Percentiles rank a stretch among this genome's conserved stretches.
These are phyloP conservation scores for Eleusine indica DNA, from an alignment of 176 grass and related monocot species.

Conservation along the genomic window DNA sequence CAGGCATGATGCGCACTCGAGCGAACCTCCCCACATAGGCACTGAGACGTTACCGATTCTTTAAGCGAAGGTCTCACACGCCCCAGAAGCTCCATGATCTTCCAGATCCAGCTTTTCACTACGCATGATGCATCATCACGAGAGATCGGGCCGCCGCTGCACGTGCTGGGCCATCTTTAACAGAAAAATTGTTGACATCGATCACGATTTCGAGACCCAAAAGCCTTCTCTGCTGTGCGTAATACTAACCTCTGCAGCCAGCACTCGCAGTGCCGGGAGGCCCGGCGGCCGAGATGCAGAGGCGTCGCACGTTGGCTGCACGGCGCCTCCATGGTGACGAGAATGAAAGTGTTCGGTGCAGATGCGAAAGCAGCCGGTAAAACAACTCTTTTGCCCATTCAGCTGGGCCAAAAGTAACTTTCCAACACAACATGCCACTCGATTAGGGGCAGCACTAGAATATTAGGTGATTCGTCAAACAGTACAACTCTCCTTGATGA, in stretches of 20 bases:
- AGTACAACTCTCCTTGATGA: background rate
- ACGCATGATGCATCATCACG: background rate
- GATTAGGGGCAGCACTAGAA: background rate
- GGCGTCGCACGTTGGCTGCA: background rate
- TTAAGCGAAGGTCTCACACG: constrained; percentile 40
- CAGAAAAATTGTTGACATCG: too few relatives aligned
- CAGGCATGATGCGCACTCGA: constrained; percentile 21
- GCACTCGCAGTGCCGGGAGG: too few relatives aligned
- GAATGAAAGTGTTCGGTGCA: background rate
- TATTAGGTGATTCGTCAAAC: background rate
- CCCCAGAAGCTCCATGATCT: constrained; percentile 12
- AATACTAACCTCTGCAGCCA: too few relatives aligned
- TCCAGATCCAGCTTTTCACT: constrained; percentile 2
- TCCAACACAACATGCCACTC: background rate
- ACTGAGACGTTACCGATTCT: constrained; percentile 27
- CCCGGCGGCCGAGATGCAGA: background rate
- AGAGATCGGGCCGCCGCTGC: background rate
- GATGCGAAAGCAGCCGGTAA: background rate
- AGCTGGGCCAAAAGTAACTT: background rate
- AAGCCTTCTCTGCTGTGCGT: too few relatives aligned
- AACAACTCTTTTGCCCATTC: constrained; percentile 21
- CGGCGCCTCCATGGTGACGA: background rate
- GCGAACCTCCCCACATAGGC: background rate
- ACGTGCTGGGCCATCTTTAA: background rate
- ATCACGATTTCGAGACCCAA: background rate